phyloP scores from a whole-genome alignment of 164 flowering plant genomes.

The grape (Vitis vinifera) region ASM3070453v1 NC_081814.1:3517501-3518000 shows the following conservation, averaged over 20 bases:
- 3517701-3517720: slow-evolving; percentile 8
- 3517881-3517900: slow-evolving; percentile 10
- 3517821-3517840: background rate
- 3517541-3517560: no score
- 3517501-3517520: no score
- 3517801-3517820: background rate
- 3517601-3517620: no score
- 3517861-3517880: slow-evolving; percentile 9
- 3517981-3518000: no score
- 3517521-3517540: no score
- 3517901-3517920: slow-evolving; percentile 5
- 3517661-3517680: slow-evolving; percentile 12
- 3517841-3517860: slow-evolving; percentile 8
- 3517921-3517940: slow-evolving; percentile 14
- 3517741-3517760: background rate
- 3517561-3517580: slow-evolving; percentile 3
- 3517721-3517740: background rate
- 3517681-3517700: slow-evolving; percentile 20
- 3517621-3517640: no score
- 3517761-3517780: background rate
- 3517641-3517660: no score
- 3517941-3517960: background rate
- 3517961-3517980: no score
- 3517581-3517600: no score
- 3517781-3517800: background rate